A percentile compares a stretch with the other conserved stretches of the same genome.
Evolutionary conservation across 805 yeast species (phyloP).

Genomic region (Hermanozyma aechmeae): DNA sequence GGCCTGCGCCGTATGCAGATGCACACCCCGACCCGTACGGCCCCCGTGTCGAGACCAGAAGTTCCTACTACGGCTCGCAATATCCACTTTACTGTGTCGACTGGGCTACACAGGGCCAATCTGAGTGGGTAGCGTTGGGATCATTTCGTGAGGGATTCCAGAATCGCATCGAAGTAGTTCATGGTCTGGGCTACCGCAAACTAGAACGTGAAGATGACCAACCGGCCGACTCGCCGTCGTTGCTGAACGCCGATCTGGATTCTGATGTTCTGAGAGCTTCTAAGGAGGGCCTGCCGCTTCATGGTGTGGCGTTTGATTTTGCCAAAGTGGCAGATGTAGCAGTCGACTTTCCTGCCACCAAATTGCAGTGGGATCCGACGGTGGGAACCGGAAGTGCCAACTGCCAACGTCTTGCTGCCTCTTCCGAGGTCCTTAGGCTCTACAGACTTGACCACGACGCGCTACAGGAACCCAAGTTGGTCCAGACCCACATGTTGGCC

Average conservation of each 20-base stretch:
- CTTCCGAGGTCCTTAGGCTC: conserved; percentile 63
- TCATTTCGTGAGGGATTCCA: conserved; percentile 71
- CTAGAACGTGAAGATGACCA: conserved; percentile 14
- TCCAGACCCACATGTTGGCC: conserved; percentile 31
- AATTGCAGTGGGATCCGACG: conserved; percentile 66
- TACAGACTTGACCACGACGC: conserved; percentile 44
- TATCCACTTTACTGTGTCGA: conserved; percentile 26
- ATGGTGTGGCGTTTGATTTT: conserved; percentile 29
- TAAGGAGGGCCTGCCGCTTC: conserved; percentile 1
- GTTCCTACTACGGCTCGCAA: no score
- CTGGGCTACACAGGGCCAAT: conserved; percentile 19
- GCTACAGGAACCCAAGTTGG: conserved; percentile 26
- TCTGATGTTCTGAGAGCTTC: conserved; percentile 1
- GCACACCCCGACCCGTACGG: no score
- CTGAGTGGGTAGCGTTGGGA: conserved; percentile 54
- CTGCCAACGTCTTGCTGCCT: conserved; percentile 47
- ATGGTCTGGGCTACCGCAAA: conserved; percentile 18
- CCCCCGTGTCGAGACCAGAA: no score
- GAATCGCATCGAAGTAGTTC: conserved; percentile 51
- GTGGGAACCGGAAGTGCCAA: conserved; percentile 14
- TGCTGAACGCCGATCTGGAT: neutral
- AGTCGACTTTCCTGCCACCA: conserved; percentile 62
- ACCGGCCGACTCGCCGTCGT: neutral
- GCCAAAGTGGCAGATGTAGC: conserved; percentile 40
- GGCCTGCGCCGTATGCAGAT: no score